Evolutionary conservation across 495 filamentous ascomycete genomes (phyloP).

Genomic region (Cairneyella variabilis): DNA sequence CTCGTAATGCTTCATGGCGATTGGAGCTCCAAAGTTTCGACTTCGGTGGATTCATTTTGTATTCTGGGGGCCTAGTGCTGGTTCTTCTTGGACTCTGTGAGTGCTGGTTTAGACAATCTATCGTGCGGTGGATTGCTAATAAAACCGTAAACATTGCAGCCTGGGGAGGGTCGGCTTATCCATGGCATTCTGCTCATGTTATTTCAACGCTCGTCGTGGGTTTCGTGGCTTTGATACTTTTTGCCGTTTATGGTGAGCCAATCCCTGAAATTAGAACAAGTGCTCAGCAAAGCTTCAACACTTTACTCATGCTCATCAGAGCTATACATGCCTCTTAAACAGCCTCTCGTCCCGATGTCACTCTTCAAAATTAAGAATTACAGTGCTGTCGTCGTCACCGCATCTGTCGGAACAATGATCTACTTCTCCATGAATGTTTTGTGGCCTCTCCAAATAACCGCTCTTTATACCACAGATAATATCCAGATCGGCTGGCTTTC

Average conservation of each 20-base stretch:
- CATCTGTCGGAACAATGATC: conserved; percentile 29
- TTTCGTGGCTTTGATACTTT: conserved; percentile 33
- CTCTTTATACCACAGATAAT: conserved; percentile 28
- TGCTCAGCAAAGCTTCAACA: not conserved
- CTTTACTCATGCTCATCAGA: conserved; percentile 19
- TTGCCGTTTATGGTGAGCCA: conserved; percentile 31
- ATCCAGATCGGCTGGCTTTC: conserved; percentile 35
- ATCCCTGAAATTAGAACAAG: not conserved
- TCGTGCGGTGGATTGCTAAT: conserved; percentile 20
- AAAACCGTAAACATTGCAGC: conserved; percentile 8
- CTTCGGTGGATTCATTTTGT: conserved; percentile 33
- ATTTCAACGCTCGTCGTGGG: conserved; percentile 39
- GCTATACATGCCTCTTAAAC: conserved; percentile 16
- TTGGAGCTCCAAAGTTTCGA: conserved; percentile 32
- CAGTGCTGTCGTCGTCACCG: conserved; percentile 22
- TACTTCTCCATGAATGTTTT: conserved; percentile 33
- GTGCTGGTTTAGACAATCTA: conserved; percentile 10
- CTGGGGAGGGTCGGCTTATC: conserved; percentile 41
- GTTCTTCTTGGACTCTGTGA: conserved; percentile 31
- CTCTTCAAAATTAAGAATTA: conserved; percentile 35
- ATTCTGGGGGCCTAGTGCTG: conserved; percentile 29
- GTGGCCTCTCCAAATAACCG: conserved; percentile 27
- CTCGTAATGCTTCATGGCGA: not conserved
- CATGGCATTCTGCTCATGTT: conserved; percentile 39
- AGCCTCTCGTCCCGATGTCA: conserved; percentile 29